Evolutionary conservation across 352 stramenopile genomes (phyloP), one percentile per base, ranked within the genome.

Genomic region (Lagenidium giganteum): DNA sequence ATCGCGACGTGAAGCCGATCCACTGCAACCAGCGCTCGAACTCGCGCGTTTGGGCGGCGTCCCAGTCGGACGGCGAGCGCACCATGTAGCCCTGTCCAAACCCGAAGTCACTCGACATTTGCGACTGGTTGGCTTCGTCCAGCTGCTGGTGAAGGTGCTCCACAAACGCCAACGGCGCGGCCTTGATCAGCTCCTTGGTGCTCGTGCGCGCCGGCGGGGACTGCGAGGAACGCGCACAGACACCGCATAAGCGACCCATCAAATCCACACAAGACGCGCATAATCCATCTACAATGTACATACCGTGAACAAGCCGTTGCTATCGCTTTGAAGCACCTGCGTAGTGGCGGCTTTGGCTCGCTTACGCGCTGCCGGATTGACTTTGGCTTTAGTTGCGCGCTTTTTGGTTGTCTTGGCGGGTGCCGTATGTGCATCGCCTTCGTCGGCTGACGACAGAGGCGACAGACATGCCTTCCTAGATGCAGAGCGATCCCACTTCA

Each of bases 21-120:
- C 52, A 43, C 33, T 50, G 47, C 21, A 83, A 41, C 79, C 76
- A 88, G 9, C 48, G 47, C 26, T 47, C 35, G 26, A 78, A 55
- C 13, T 67, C 48, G 16, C 42, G 49, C 32, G 51, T 26, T 54
- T 57, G 20, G 43, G 47, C 52, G 64, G 72, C 32, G 62, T 64
- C 42, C 34, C 61, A 6, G 22, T 66, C 8, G 57, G 47, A 6
- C 0, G 75, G 71, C 14, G 72, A 41, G 42, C 71, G 60, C 23
- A 89, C 54, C 32, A 92, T 67, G 47, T 57, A 69, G 8, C 74
- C 79, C 42, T 82, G 76, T 7, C 67, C 72, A 21, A 61, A 59
- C 7, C 71, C 74, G 47, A 79, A 71, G 42, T 82, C 70, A 2
- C 44, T 50, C 16, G 68, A 64, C 28, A 71, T 47, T 34, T 67